These are phyloP conservation scores for Beauveria varroae DNA, from an alignment of 2,329 filamentous ascomycete genomes.

Conservation along the genomic window DNA sequence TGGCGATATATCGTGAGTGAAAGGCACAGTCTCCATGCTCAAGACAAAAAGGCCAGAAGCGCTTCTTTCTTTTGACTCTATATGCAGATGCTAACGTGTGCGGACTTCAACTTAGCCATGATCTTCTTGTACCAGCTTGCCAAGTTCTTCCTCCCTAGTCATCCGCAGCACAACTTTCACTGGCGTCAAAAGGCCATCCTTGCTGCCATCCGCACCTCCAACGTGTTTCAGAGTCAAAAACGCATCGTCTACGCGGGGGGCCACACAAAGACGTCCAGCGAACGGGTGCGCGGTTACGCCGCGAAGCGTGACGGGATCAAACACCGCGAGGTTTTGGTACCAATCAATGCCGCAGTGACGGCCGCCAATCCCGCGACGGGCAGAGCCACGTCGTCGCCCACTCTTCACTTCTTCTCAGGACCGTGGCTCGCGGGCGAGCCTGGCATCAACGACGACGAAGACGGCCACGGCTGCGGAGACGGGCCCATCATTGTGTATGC, in stretches of 20 bases:
- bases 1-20: background rate
- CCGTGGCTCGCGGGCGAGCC: background rate
- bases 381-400: background rate
- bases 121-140: background rate
- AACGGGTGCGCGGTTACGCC: background rate
- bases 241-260: background rate
- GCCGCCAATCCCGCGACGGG: background rate
- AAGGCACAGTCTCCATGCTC: too few relatives aligned
- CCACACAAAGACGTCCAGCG: background rate
- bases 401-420: constrained; percentile 15
- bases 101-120: background rate
- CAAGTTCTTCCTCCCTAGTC: background rate
- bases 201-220: background rate
- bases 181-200: constrained; percentile 11
- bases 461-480: background rate
- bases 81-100: background rate
- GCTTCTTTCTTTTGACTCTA: background rate
- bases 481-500: constrained; percentile 16
- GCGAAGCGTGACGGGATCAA: background rate
- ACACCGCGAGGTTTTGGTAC: constrained; percentile 6
- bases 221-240: background rate
- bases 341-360: background rate
- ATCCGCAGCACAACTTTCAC: background rate
- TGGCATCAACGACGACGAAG: background rate
- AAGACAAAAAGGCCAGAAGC: background rate